Base-by-base conservation (phyloP, 1,139 yeast species). In the Candida sp. region DNA sequence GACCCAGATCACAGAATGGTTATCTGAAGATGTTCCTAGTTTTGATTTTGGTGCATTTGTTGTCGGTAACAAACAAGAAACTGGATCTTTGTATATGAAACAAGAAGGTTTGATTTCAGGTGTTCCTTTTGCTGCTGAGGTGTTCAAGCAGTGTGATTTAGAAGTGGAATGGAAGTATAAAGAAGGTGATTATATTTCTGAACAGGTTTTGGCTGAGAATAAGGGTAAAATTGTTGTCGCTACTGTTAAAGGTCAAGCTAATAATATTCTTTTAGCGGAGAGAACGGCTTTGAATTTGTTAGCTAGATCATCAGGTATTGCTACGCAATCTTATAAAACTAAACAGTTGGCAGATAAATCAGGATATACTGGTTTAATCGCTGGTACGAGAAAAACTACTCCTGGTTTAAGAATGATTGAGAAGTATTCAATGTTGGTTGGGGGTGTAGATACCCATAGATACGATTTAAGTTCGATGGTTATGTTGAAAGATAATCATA, bases 301-400 rank as follows among this genome's bases (percentile, higher is more conserved):
- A 47, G 84, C 96, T 15, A 75, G 98, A 56, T 75, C 90, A 36
- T 85, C 96, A 1, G 98, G 98, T 1, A 78, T 91, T 41, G 97
- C 97, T n/a, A 86, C 96, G 1, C 82, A 82, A 51, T 82, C 95
- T 1, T 67, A 70, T 43, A 66, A 70, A 27, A 77, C 91, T 9
- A 70, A 83, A 44, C 59, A 68, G 19, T 64, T 81, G 45, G 96
- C 97, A 0, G 77, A 81, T 47, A 67, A 77, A 36, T 68, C 79
- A n/a, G 95, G 96, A 0, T 91, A 83, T 61, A 70, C 69, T 3
- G 98, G 97, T 0, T 74, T 84, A 32, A 88, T 91, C 60, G 97
- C 98, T 0, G 98, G 98, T n/a, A 91, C 98, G 1, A 80, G 98
- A 58, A 91, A 91, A 64, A 91, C 97, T n/a, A 91, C 98, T 0